Percentiles rank a stretch among this genome's conserved stretches.
Conservation (phyloP, 139 green algal species). For the Spirogloea muscicola region DNA sequence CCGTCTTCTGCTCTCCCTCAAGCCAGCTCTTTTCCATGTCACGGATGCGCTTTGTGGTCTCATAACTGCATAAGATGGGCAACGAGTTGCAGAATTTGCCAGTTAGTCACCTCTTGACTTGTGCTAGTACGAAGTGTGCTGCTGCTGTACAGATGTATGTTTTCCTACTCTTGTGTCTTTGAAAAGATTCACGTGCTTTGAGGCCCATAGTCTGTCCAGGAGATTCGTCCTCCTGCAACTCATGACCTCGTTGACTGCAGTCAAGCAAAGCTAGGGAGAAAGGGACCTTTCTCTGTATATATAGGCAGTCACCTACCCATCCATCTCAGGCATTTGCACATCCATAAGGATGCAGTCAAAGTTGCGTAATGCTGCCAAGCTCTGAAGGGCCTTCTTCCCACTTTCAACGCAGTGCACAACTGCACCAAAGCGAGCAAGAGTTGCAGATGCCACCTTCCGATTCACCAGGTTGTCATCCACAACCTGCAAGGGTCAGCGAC, state of each 20-base stretch:
- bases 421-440: conserved; percentile 6
- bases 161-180: too few species aligned
- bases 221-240: too few species aligned
- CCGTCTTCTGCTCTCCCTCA: background rate
- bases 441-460: conserved; percentile 21
- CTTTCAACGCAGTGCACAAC: conserved; percentile 9
- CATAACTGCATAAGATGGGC: conserved; percentile 4
- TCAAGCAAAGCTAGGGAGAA: too few species aligned
- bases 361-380: background rate
- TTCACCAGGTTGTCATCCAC: conserved; percentile 35
- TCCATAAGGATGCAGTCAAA: conserved; percentile 49
- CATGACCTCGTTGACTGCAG: too few species aligned
- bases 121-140: too few species aligned
- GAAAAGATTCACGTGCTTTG: too few species aligned
- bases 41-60: conserved; percentile 1
- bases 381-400: background rate
- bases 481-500: conserved; percentile 9
- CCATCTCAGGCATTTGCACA: conserved; percentile 38
- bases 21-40: background rate
- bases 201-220: too few species aligned
- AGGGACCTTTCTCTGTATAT: too few species aligned
- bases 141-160: too few species aligned
- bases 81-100: too few species aligned
- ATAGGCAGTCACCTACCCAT: conserved; percentile 17
- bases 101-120: too few species aligned